Base-by-base conservation (phyloP, 2,329 filamentous ascomycete genomes). In the Epichloe baconii region DNA sequence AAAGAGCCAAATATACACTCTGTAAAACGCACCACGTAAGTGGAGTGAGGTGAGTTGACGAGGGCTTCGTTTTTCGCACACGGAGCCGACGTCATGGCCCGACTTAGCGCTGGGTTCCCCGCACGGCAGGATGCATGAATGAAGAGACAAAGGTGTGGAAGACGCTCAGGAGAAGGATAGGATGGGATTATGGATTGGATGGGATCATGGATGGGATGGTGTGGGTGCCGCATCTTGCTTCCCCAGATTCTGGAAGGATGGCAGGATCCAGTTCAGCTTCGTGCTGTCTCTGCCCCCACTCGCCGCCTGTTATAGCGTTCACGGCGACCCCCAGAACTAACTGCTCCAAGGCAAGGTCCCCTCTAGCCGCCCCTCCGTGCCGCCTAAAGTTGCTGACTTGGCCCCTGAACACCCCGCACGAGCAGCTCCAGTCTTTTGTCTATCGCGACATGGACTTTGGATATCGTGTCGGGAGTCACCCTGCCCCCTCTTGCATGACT, bases 21-120 rank as follows among this genome's bases (percentile, higher is more conserved):
- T 23, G 23, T 23, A 23, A 23, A 23, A 23, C 23, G 23, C 23
- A 23, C 6, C 23, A 23, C 6, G 23, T 23, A 23, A 6, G 23
- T 23, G 41, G 19, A 44, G 12, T 12, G 17, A 42, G 31, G 41
- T 10, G n/a, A 42, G 40, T 11, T 42, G 40, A 42, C 11, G 40
- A 44, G 17, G 34, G 21, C 26, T 12, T 49, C 48, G 48, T 49
- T 49, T 49, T 34, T 49, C 41, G 41, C 31, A 17, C 31, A 23
- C 41, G 41, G 48, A 49, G 48, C 48, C 48, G 48, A 49, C 40
- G 17, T 44, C 8, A 38, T 49, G 48, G 34, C 8, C 48, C 48
- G 48, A 49, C 41, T 10, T 44, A 19, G 31, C 41, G 41, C 41
- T 34, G 41, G 38, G 38, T 44, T 31, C 19, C 19, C 19, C 19